Percentiles rank a stretch among this genome's conserved stretches.
phyloP scores from a whole-genome alignment of 148 eudicot genomes.

The Fallopia convolvulus region DNA sequence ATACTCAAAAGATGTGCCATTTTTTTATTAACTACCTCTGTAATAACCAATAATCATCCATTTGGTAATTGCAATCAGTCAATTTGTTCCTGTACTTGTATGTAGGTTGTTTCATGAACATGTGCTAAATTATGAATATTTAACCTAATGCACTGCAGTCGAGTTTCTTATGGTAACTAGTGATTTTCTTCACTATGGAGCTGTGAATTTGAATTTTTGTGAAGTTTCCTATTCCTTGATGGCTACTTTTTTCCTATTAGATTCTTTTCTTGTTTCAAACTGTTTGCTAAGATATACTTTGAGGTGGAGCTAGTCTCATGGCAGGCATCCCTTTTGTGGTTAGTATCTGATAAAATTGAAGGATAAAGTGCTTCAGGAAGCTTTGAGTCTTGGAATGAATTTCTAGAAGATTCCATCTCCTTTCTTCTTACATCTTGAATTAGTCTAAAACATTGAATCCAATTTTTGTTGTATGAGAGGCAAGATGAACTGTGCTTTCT shows the following conservation, averaged over 20 bases:
- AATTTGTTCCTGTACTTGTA: background rate
- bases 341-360: background rate
- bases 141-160: background rate
- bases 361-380: background rate
- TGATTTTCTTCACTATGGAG: background rate
- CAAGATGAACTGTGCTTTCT: conserved; percentile 2
- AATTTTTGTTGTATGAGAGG: background rate
- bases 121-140: background rate
- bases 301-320: background rate
- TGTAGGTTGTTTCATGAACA: background rate
- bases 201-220: background rate
- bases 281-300: background rate
- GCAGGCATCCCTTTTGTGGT: background rate
- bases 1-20: background rate
- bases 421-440: background rate
- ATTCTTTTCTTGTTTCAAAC: background rate
- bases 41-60: background rate
- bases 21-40: background rate
- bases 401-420: background rate
- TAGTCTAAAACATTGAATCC: background rate
- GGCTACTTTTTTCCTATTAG: background rate
- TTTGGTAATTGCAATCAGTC: background rate
- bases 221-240: background rate
- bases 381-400: background rate
- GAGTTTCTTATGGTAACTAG: background rate